These are phyloP conservation scores for Henckelia pumila DNA, from an alignment of 257 asterid species.

Conservation along the genomic window DNA sequence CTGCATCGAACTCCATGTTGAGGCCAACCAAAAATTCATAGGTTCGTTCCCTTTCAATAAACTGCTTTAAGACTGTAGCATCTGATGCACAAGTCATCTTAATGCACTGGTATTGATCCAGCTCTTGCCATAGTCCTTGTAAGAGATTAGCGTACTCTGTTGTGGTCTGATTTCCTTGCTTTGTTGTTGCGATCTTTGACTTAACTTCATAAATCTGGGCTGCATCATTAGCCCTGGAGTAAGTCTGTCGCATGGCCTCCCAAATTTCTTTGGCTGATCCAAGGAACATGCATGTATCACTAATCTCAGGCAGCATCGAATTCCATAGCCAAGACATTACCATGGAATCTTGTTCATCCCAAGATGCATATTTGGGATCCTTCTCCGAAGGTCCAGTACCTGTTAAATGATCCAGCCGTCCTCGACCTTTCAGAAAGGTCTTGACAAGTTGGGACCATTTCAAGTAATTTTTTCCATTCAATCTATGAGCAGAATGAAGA, in stretches of 20 bases:
- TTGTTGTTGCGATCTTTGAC: not conserved
- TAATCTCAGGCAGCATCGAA: not conserved
- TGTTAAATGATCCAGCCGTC: not conserved
- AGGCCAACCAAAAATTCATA: not conserved
- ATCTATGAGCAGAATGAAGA: not conserved
- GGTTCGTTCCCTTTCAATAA: not conserved
- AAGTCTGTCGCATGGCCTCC: not conserved
- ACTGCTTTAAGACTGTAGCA: not conserved
- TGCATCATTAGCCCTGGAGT: not conserved
- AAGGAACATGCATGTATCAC: not conserved
- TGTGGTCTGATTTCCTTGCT: not conserved
- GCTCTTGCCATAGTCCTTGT: not conserved
- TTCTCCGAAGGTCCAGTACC: not conserved
- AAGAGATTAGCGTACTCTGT: slow-evolving; percentile 1
- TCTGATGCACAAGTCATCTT: not conserved
- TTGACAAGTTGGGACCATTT: not conserved
- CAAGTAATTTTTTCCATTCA: not conserved
- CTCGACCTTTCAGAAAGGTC: not conserved
- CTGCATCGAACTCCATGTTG: not conserved
- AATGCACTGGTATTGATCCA: not conserved
- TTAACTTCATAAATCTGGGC: slow-evolving; percentile 6
- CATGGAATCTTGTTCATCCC: slow-evolving; percentile 19
- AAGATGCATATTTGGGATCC: not conserved
- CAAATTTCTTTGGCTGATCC: too few species aligned
- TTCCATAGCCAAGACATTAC: not conserved